Evolutionary conservation across 1,139 yeast genomes (phyloP), one percentile per base, ranked within the genome.

Genomic region (Saccharomyces hybrid): DNA sequence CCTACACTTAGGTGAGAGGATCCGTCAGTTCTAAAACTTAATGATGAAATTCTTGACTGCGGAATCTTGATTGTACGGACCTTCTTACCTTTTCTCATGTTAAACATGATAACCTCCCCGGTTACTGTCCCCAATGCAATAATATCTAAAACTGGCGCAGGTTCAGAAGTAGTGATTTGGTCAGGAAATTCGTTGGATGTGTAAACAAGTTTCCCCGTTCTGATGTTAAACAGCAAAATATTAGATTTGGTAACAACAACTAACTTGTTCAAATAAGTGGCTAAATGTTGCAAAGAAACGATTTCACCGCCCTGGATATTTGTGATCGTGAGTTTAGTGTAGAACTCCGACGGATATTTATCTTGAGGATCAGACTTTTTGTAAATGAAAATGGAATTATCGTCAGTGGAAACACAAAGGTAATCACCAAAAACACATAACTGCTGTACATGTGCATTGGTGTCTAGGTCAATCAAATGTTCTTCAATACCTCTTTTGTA

Each of bases 11-110:
- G 65, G 70, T 91, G 95, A 3, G 95, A 79, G 3, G 86, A 79
- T 0, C 96, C 96, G 69, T 95, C 99, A 2, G 97, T 88, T 72
- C 99, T 81, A 74, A 95, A 93, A 0, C 97, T 87, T 26, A 93
- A 64, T 0, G 96, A 78, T 0, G 87, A 80, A 4, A 89, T 79
- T 53, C 80, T 70, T 24, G 78, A 77, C 50, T 78, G 78, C 3
- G 84, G 83, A 0, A 87, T 78, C 26, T 80, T 79, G 52, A 86
- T 74, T 7, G 83, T 80, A 59, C 84, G 80, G 51, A 88, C 64
- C 2, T 75, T 69, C 57, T 75, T 79, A 21, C 83, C 96, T 66
- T 82, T 85, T 61, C 81, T 84, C 60, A 93, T 67, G 66, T 95
- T 83, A 71, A 78, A 86, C 49, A 93, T 68, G 50, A 74, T 73